Base-by-base conservation (phyloP, 2,329 filamentous ascomycete species). In the Penicillium sp. region DNA sequence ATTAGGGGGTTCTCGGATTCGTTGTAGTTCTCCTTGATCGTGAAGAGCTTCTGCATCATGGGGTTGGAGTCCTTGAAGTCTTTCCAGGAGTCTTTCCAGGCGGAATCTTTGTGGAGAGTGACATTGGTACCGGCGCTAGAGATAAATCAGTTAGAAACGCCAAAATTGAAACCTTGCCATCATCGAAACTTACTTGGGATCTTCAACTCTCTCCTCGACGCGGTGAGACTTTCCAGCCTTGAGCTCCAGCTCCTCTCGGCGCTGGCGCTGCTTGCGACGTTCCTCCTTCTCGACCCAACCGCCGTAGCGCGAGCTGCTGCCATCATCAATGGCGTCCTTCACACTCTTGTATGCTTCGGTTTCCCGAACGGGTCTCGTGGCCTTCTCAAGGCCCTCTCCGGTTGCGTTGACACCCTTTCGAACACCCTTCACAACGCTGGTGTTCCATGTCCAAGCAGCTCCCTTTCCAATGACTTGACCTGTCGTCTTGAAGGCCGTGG, bases 251-350 rank as follows among this genome's bases (percentile, higher is more conserved):
- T 81, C 72, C 70, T 93, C 88, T 59, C 89, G 82, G 55, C 86
- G 77, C 71, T 96, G 91, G 70, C 93, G 84, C 70, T 86, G 87
- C 75, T 86, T 90, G 69, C 86, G 86, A 55, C 94, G 86, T 81
- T 99, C 94, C 72, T 97, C 94, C 77, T 96, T 96, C 74, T 99
- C 94, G 13, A 93, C 82, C 92, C 93, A 99, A 19, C 94, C 94
- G 71, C 94, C 94, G 66, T 99, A 99, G 68, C 93, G 84, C 39
- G 93, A 96, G 68, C 92, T 96, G 77, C 92, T 96, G 29, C 94
- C 94, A 75, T 99, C 94, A 69, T 99, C 94, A 63, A 99, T 96
- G 53, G 93, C 93, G 61, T 97, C 84, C 81, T 96, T 96, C 63
- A 99, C 91, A 65, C 89, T 86, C 79, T 96, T 96, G 80, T 88